Evolutionary conservation across 306 rosid species (phyloP), one percentile per base, ranked within the genome.

Genomic region (Abrus pulchellus): DNA sequence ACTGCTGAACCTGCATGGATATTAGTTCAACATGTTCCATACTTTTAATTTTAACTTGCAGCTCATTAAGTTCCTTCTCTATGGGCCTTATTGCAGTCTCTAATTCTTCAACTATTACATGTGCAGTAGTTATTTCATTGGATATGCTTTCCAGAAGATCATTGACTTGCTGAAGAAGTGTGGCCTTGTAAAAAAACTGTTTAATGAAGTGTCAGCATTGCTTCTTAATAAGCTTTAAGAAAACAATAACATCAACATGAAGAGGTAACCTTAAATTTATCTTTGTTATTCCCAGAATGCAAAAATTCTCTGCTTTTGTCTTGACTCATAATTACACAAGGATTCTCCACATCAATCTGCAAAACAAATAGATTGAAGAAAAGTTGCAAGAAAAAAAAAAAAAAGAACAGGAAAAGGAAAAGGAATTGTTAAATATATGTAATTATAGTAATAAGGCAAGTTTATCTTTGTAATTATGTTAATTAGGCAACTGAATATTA

Each of bases 271-370:
- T 93, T 90, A 82, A 94, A 94, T 91, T 93, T 93, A 79, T 94
- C 99, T 75, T 84, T 91, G 83, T 89, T 88, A 62, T 88, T 94
- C 68, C 97, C 99, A 66, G 99, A 91, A 89, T 90, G 99, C 83
- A 94, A 87, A 84, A 91, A 94, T 66, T 94, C 99, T 85, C 97
- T 85, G 84, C 99, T 94, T 87, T 89, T 89, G 84, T 93, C 97
- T 83, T 94, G 99, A 87, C 87, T 91, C 99, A 94, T 94, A 72
- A 93, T 83, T 61, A 94, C 95, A 40, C 99, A 94, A 0, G 99
- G 99, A 86, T 94, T 94, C 80, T 94, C 99, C 48, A 93, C 97
- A 86, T 94, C 99, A 83, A 94, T 93, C 99, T 94, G 88, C 80
- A 84, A 7, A 54, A 83, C 12, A 27, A 79, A 75, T 33, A 74